Percentiles rank a stretch among this genome's conserved stretches.
phyloP scores from a whole-genome alignment of 129 eudicot species.

The Saussurea involucrata region DNA sequence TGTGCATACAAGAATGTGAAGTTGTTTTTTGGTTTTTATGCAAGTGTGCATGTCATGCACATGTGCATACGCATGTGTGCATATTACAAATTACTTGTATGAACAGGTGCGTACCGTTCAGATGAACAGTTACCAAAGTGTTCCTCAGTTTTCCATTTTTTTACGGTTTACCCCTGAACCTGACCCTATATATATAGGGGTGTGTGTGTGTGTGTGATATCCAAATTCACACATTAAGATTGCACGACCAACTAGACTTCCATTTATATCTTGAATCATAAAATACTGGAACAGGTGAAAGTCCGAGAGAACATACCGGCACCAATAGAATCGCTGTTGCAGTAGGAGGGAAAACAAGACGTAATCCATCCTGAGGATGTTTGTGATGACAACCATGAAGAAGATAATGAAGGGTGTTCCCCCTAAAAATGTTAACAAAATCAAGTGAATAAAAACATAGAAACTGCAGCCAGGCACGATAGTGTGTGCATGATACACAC shows the following conservation, averaged over 20 bases:
- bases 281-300: background rate
- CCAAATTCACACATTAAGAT: background rate
- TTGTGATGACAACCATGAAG: slow-evolving; percentile 99
- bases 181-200: no score
- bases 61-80: no score
- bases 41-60: no score
- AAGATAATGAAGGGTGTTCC: slow-evolving; percentile 86
- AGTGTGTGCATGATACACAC: background rate
- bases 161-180: no score
- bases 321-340: slow-evolving; percentile 85
- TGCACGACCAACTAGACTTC: background rate
- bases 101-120: no score
- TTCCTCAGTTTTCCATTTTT: no score
- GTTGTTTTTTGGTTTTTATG: no score
- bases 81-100: no score
- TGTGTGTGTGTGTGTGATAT: no score
- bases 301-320: slow-evolving; percentile 52
- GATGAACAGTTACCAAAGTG: no score
- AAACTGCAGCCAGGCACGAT: background rate
- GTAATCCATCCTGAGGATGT: slow-evolving; percentile 94
- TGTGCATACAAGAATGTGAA: no score
- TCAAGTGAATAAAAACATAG: background rate
- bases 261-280: background rate
- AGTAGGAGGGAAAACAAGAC: slow-evolving; percentile 98
- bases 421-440: slow-evolving; percentile 42